Conservation (phyloP, 768 basidiomycete genomes). For the Boletus pseudo-olivaceus region DNA sequence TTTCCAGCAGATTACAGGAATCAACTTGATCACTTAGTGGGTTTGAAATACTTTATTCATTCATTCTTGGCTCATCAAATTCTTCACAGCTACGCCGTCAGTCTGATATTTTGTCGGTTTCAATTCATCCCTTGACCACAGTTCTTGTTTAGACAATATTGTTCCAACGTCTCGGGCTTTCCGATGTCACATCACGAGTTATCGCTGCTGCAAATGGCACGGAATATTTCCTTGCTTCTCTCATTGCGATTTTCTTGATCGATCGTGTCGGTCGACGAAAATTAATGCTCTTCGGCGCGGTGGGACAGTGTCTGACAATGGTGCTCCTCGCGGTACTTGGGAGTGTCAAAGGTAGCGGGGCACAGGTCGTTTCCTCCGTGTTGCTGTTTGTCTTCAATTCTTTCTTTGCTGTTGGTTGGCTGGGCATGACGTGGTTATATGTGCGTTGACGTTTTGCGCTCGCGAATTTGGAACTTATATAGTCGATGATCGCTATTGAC, state of each 20-base stretch:
- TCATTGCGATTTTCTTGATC: slow-evolving; percentile 67
- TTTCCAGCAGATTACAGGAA: slow-evolving; percentile 69
- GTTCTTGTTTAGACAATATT: slow-evolving; percentile 39
- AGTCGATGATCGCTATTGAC: neutral
- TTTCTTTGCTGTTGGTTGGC: slow-evolving; percentile 67
- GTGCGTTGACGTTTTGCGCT: slow-evolving; percentile 33
- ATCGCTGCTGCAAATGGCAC: slow-evolving; percentile 68
- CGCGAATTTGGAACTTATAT: neutral
- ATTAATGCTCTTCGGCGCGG: slow-evolving; percentile 67
- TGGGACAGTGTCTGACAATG: slow-evolving; percentile 58
- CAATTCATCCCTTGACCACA: neutral
- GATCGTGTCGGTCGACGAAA: slow-evolving; percentile 71
- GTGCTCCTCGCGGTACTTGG: slow-evolving; percentile 55
- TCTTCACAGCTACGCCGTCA: slow-evolving; percentile 29
- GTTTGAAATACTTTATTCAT: slow-evolving; percentile 25
- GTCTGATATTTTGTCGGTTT: slow-evolving; percentile 4
- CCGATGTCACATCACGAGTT: slow-evolving; percentile 54
- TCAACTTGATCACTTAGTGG: slow-evolving; percentile 63
- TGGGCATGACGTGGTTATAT: slow-evolving; percentile 71
- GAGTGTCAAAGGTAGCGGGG: slow-evolving; percentile 44
- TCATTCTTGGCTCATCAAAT: slow-evolving; percentile 16
- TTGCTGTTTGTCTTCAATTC: slow-evolving; percentile 69
- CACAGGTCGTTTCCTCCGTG: slow-evolving; percentile 51
- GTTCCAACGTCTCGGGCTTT: slow-evolving; percentile 57
- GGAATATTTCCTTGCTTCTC: slow-evolving; percentile 68